Base-by-base conservation (phyloP, 371 early-diverging fungal species). In the Rhizomucor pusillus region DNA sequence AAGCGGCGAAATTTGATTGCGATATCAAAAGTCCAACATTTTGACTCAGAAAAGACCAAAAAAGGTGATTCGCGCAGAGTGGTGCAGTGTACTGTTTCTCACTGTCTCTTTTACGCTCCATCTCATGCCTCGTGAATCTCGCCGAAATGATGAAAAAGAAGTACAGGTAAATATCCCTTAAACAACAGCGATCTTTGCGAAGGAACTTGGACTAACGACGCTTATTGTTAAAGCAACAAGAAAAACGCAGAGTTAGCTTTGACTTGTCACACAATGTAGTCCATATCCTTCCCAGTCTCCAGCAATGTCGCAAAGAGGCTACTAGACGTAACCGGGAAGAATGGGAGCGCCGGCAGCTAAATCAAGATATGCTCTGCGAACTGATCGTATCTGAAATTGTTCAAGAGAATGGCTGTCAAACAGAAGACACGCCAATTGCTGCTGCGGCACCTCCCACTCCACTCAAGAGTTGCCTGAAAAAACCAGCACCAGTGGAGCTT, bases 381-480 rank as follows among this genome's bases (percentile, higher is more conserved):
- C 51, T 59, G 36, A 77, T 77, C 36, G 59, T 77, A 49, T 45
- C 60, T 11, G 77, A 77, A 64, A 77, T 77, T 14, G 61, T 68
- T 29, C 53, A 55, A 29, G 57, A 47, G 18, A 58, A 51, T 52
- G 35, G 25, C 13, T 54, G 47, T 46, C 33, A 35, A 34, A 39
- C 41, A 19, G 45, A 33, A 14, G 47, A 50, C 14, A n/a, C 33
- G 10, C 50, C 43, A 7, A 25, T 44, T 23, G 44, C 20, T 33
- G 34, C 33, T 5, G 22, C 22, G 19, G 43, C 18, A 33, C 48
- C 35, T 19, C 35, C 43, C 12, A 36, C 25, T 22, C 16, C 39
- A 33, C 39, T 59, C 10, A 67, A 67, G 49, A 61, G 68, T 20
- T 67, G 68, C 46, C 44, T 67, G 19, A 67, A 58, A 43, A 57